Evolutionary conservation across 441 rosid genomes (phyloP).

Genomic region (Mallotus japonicus): DNA sequence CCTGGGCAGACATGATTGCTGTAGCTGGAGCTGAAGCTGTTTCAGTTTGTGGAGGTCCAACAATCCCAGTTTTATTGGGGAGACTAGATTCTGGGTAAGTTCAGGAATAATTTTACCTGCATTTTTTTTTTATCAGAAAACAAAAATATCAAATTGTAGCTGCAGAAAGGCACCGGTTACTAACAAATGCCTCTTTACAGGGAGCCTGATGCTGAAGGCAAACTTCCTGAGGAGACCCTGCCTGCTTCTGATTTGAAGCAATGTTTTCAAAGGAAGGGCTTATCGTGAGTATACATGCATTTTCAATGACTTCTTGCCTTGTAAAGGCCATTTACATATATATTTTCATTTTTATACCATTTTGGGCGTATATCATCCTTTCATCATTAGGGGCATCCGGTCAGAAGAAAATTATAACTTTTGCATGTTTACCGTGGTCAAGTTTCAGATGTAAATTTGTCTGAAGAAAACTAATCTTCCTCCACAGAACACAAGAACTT

Average conservation of each 20-base stretch:
- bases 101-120: constrained; percentile 4
- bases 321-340: neutral
- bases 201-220: constrained; percentile 80
- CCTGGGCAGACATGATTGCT: constrained; percentile 95
- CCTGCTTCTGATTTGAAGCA: constrained; percentile 68
- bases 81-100: constrained; percentile 75
- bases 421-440: neutral
- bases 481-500: constrained; percentile 65
- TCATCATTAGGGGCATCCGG: neutral
- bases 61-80: constrained; percentile 63
- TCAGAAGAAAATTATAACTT: neutral
- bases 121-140: neutral
- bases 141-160: neutral
- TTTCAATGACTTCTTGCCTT: neutral
- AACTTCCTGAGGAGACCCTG: constrained; percentile 73
- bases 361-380: neutral
- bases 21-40: constrained; percentile 90
- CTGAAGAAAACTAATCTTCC: constrained; percentile 15
- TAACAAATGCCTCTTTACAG: constrained; percentile 31
- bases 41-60: constrained; percentile 88
- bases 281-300: constrained; percentile 56
- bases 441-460: neutral
- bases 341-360: neutral
- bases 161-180: neutral
- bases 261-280: constrained; percentile 75